A percentile compares a stretch with the other conserved stretches of the same genome.
Conservation (phyloP, 1,284 basidiomycete genomes). For the Puccinia polysora region DNA sequence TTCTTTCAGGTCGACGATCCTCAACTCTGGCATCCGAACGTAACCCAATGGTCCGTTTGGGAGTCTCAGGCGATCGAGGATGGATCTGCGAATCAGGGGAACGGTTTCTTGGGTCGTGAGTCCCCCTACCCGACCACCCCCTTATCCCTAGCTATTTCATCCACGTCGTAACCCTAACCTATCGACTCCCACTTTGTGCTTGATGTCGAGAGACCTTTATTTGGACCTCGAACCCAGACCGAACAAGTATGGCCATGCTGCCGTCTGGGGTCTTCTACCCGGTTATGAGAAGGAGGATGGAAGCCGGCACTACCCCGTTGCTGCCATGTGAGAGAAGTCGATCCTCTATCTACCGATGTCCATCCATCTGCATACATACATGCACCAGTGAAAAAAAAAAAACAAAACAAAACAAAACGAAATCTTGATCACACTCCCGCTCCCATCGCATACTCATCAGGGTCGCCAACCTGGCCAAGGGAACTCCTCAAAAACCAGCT, state of each 20-base stretch:
- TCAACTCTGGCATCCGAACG: constrained; percentile 68
- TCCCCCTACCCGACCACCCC: background rate
- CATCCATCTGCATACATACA: no score
- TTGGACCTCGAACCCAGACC: constrained; percentile 75
- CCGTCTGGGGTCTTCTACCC: constrained; percentile 66
- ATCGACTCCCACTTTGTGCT: background rate
- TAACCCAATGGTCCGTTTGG: constrained; percentile 42
- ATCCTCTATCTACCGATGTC: background rate
- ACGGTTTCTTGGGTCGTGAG: constrained; percentile 40
- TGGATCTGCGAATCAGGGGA: constrained; percentile 20
- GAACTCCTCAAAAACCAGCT: constrained; percentile 70
- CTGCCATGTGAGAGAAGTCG: constrained; percentile 68
- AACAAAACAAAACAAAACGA: no score
- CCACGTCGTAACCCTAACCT: background rate
- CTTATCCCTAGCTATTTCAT: background rate
- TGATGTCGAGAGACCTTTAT: constrained; percentile 59
- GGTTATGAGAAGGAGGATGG: constrained; percentile 54
- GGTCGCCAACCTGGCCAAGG: constrained; percentile 78
- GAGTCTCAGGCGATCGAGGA: constrained; percentile 13
- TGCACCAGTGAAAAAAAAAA: no score
- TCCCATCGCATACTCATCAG: background rate
- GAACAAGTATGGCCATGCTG: constrained; percentile 77
- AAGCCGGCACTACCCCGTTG: constrained; percentile 65
- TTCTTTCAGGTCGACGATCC: constrained; percentile 61
- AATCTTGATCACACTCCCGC: background rate